Evolutionary conservation across 495 filamentous ascomycete species (phyloP).

Genomic region (Aspergillus ostianus): DNA sequence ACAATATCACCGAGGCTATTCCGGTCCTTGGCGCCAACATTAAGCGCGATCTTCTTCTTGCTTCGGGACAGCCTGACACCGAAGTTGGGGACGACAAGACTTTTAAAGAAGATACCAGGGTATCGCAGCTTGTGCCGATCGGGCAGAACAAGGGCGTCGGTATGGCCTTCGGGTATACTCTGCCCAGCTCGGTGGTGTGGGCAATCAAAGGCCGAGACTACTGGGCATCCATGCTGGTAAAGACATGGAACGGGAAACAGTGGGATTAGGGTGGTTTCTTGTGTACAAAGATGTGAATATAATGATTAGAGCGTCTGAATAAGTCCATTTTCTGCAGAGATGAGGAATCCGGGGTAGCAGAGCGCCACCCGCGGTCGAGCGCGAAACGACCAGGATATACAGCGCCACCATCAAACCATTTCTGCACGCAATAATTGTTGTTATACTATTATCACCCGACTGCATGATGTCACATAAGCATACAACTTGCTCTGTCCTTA

Average conservation of each 20-base stretch:
- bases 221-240: slow-evolving; percentile 48
- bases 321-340: no score
- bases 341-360: no score
- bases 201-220: slow-evolving; percentile 63
- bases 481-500: no score
- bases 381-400: no score
- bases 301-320: no score
- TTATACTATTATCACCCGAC: no score
- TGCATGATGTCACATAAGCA: no score
- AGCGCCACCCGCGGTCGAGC: no score
- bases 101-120: slow-evolving; percentile 39
- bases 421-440: no score
- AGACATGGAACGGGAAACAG: slow-evolving; percentile 51
- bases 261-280: slow-evolving; percentile 42
- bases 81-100: slow-evolving; percentile 17
- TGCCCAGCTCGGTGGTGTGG: slow-evolving; percentile 58
- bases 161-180: slow-evolving; percentile 47
- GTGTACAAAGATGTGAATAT: no score
- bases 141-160: slow-evolving; percentile 55
- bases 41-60: slow-evolving; percentile 36
- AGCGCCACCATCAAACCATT: no score
- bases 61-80: slow-evolving; percentile 4
- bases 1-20: slow-evolving; percentile 36
- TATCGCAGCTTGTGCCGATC: slow-evolving; percentile 55
- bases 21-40: slow-evolving; percentile 46